Evolutionary conservation across 75 land plant genomes (phyloP).

Genomic region (Cryptomeria japonica): DNA sequence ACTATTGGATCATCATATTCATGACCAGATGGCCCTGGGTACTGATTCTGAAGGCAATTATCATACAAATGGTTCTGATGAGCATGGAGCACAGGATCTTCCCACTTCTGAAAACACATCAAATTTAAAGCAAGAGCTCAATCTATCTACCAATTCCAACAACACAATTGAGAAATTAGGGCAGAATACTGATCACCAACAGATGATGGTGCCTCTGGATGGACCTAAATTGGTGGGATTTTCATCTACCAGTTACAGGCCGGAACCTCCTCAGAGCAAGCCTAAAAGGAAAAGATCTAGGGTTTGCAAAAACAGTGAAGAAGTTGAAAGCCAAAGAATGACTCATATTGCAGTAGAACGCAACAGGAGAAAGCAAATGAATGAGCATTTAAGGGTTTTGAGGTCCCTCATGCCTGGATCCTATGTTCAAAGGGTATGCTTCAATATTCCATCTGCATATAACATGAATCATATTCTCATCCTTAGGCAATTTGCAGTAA

Average conservation of each 20-base stretch:
- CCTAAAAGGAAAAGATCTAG: slow-evolving; percentile 53
- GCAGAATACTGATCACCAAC: background rate
- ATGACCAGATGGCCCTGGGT: background rate
- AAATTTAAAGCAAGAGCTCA: slow-evolving; percentile 9
- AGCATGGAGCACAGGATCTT: background rate
- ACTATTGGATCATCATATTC: slow-evolving; percentile 4
- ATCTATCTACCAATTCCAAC: slow-evolving; percentile 5
- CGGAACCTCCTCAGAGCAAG: background rate
- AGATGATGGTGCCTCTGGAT: background rate
- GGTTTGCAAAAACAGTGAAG: slow-evolving; percentile 56
- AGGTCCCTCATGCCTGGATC: slow-evolving; percentile 92
- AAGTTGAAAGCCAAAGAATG: slow-evolving; percentile 76
- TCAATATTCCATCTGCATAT: background rate
- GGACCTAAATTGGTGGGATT: background rate
- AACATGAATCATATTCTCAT: background rate
- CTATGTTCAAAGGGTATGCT: slow-evolving; percentile 81
- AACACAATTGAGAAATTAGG: background rate
- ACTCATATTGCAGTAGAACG: slow-evolving; percentile 91
- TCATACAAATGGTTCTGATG: background rate
- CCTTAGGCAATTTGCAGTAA: background rate
- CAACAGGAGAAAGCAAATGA: slow-evolving; percentile 90
- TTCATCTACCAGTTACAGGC: background rate
- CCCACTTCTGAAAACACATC: slow-evolving; percentile 6
- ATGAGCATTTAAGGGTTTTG: slow-evolving; percentile 80
- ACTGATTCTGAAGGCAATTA: slow-evolving; percentile 9